Evolutionary conservation across 2,329 filamentous ascomycete species (phyloP).

Genomic region (Chrysosphaeria jannelii): DNA sequence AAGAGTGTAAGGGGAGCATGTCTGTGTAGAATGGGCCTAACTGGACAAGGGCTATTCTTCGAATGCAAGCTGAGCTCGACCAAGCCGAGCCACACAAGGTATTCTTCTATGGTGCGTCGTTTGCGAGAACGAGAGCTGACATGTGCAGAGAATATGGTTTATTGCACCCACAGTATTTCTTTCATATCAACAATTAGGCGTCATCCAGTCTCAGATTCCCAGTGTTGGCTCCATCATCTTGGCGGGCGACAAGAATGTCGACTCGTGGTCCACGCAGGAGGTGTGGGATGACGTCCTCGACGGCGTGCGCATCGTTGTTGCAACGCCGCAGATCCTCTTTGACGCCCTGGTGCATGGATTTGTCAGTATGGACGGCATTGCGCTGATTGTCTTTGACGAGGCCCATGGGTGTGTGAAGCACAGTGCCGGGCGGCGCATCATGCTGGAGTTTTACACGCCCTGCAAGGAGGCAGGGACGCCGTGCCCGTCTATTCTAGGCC

Average conservation of each 20-base stretch:
- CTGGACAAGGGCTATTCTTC: conserved; percentile 26
- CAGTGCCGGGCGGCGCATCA: conserved; percentile 36
- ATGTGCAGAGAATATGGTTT: conserved; percentile 34
- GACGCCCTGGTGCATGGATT: conserved; percentile 53
- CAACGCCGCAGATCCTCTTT: conserved; percentile 39
- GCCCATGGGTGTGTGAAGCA: conserved; percentile 44
- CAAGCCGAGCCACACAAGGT: conserved; percentile 22
- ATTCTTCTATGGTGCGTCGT: too few species aligned
- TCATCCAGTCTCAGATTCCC: conserved; percentile 28
- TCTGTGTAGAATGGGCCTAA: not conserved
- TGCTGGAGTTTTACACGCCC: conserved; percentile 38
- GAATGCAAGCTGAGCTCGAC: conserved; percentile 34
- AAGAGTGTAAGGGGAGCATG: conserved; percentile 24
- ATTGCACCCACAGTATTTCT: conserved; percentile 38
- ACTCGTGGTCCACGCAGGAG: conserved; percentile 36
- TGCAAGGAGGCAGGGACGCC: conserved; percentile 9
- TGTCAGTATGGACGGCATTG: conserved; percentile 28
- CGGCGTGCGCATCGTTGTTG: conserved; percentile 34
- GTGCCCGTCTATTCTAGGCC: conserved; percentile 39
- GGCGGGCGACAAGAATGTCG: conserved; percentile 34
- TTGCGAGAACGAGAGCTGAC: too few species aligned
- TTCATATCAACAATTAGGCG: conserved; percentile 31
- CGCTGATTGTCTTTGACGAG: conserved; percentile 60
- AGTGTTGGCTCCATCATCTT: conserved; percentile 28
- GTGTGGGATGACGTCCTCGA: conserved; percentile 14